Base-by-base conservation (phyloP, 805 yeast species). In the Kazachstania taianensis region DNA sequence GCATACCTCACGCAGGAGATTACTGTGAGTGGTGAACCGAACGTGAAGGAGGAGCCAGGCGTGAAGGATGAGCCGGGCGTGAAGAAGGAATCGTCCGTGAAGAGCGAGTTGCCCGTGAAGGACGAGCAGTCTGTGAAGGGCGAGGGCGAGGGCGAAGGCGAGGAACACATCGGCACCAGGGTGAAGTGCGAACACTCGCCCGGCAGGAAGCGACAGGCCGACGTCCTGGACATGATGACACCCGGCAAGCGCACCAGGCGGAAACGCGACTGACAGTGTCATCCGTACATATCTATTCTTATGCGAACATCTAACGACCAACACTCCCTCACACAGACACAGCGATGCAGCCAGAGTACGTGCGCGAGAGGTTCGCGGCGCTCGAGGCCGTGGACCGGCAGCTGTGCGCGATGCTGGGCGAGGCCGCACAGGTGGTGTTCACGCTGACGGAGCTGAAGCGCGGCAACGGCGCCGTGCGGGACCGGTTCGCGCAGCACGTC, bases 391-490 rank as follows among this genome's bases (percentile, higher is more conserved):
- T 57, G 14, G 62, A 57, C 36, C 27, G 33, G 6, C 45, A 44
- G 36, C 43, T 57, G 7, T 50, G 57, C 25, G 32, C 48, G 6
- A 41, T 54, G 27, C 25, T 55, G 19, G 49, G 53, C 18, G 50
- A 46, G 15, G 59, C 59, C 4, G 52, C 61, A 4, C 52, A 49
- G 30, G 48, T 55, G 2, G 57, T 55, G 5, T 51, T 47, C 30
- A 44, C 58, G 5, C 45, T 54, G 30, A 46, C 49, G 17, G 61
- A 54, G 26, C 37, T 57, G 33, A 57, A 57, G 38, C 44, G 48
- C 26, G 57, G 62, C 7, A 53, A 53, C 32, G 47, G 46, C 5
- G 46, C 40, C 7, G 36, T 50, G 39, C 50, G 46, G 44, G 49
- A 56, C 7, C 54, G 47, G 20, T 57, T 57, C 24, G 49, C 52